These are phyloP conservation scores for Spatholobus suberectus DNA, from an alignment of 306 rosid species.

Conservation along the genomic window DNA sequence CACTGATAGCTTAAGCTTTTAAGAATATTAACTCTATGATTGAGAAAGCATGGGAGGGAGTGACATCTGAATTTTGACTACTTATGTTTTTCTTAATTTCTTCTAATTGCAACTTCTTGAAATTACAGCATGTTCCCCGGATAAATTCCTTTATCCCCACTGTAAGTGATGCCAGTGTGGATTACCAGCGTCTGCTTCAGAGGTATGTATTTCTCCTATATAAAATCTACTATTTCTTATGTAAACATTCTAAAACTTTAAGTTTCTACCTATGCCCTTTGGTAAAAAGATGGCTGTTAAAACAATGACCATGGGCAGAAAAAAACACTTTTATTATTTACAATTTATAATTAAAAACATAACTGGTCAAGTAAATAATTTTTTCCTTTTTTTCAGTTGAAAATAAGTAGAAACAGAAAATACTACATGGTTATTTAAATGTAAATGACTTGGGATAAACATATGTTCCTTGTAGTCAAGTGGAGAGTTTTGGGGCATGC, in stretches of 20 bases:
- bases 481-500: background rate
- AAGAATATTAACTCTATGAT: background rate
- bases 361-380: background rate
- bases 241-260: slow-evolving; percentile 10
- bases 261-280: slow-evolving; percentile 1
- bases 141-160: slow-evolving; percentile 81
- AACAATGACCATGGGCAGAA: background rate
- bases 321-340: background rate
- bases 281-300: background rate
- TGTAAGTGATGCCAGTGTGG: slow-evolving; percentile 76
- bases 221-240: slow-evolving; percentile 2
- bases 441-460: background rate
- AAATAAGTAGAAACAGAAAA: background rate
- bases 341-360: background rate
- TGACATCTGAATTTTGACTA: background rate
- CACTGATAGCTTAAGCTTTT: background rate
- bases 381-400: background rate
- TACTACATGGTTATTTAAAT: background rate
- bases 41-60: background rate
- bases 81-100: background rate
- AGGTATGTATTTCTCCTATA: slow-evolving; percentile 55
- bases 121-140: slow-evolving; percentile 83
- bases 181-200: slow-evolving; percentile 83
- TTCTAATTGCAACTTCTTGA: slow-evolving; percentile 38
- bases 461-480: background rate